phyloP scores from a whole-genome alignment of 257 asterid species.

The Catharanthus roseus region DNA sequence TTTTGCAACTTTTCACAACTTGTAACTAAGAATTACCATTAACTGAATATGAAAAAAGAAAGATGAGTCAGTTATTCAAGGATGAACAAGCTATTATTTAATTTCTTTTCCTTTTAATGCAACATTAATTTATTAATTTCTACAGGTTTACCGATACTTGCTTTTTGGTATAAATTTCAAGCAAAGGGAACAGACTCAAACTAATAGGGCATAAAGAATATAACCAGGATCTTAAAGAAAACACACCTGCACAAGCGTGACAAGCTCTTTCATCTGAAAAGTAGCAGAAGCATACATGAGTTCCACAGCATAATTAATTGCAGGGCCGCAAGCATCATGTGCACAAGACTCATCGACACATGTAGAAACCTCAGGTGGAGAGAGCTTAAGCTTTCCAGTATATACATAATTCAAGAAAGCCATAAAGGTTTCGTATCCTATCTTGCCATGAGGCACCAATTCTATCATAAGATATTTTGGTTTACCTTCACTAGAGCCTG shows the following conservation, averaged over 20 bases:
- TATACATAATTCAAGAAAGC: slow-evolving; percentile 51
- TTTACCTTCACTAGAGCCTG: slow-evolving; percentile 38
- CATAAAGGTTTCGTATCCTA: slow-evolving; percentile 56
- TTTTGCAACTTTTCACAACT: neutral
- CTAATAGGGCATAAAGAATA: neutral
- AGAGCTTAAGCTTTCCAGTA: slow-evolving; percentile 58
- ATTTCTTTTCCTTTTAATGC: neutral
- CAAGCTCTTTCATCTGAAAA: slow-evolving; percentile 78
- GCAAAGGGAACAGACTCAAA: neutral
- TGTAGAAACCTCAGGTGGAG: slow-evolving; percentile 66
- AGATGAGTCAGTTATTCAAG: neutral
- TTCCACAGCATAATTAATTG: slow-evolving; percentile 66
- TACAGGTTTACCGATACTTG: neutral
- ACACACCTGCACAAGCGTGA: slow-evolving; percentile 59
- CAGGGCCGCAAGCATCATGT: slow-evolving; percentile 85
- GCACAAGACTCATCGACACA: slow-evolving; percentile 74
- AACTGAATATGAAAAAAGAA: neutral
- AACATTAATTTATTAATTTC: too few species aligned
- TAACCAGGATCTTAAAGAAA: neutral
- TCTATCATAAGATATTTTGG: slow-evolving; percentile 51
- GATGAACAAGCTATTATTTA: neutral
- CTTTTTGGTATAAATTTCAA: neutral
- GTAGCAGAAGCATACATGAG: slow-evolving; percentile 81
- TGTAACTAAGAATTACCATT: neutral
- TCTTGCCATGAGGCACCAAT: slow-evolving; percentile 43